Evolutionary conservation across 345 rosid species (phyloP).

Genomic region (Durio zibethinus): DNA sequence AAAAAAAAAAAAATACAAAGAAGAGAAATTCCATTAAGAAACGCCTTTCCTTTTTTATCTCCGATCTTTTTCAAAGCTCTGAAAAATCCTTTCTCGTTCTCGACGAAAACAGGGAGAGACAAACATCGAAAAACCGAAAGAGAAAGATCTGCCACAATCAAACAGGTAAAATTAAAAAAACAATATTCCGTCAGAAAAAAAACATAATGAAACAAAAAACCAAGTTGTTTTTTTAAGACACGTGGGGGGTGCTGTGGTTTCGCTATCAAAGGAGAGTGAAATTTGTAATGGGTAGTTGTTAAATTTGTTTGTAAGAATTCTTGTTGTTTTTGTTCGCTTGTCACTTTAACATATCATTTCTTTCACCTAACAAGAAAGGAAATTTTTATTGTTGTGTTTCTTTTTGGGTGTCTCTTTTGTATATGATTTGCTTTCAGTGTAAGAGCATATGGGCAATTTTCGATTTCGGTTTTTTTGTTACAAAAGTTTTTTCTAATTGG

Average conservation of each 20-base stretch:
- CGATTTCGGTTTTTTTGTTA: neutral
- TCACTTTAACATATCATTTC: slow-evolving; percentile 38
- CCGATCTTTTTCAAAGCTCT: slow-evolving; percentile 10
- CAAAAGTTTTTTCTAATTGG: neutral
- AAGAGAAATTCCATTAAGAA: slow-evolving; percentile 16
- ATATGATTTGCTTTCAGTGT: slow-evolving; percentile 48
- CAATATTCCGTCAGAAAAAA: neutral
- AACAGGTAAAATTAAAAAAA: slow-evolving; percentile 24
- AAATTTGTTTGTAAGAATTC: slow-evolving; percentile 10
- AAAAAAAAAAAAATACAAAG: neutral
- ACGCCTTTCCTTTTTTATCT: neutral
- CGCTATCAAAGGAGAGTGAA: slow-evolving; percentile 29
- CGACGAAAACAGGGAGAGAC: slow-evolving; percentile 1
- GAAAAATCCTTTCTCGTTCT: neutral
- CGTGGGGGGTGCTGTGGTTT: slow-evolving; percentile 24
- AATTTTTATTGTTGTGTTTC: neutral
- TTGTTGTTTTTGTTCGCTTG: slow-evolving; percentile 41
- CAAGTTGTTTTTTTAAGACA: slow-evolving; percentile 17
- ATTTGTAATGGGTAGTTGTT: slow-evolving; percentile 16
- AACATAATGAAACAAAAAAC: neutral
- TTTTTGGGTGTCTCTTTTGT: neutral
- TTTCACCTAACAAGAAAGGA: slow-evolving; percentile 39
- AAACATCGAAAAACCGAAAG: neutral
- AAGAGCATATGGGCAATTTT: slow-evolving; percentile 24
- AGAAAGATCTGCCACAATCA: slow-evolving; percentile 25